Base-by-base conservation (phyloP, 176 grass and related monocot genomes). In the Pontederia paniculata region DNA sequence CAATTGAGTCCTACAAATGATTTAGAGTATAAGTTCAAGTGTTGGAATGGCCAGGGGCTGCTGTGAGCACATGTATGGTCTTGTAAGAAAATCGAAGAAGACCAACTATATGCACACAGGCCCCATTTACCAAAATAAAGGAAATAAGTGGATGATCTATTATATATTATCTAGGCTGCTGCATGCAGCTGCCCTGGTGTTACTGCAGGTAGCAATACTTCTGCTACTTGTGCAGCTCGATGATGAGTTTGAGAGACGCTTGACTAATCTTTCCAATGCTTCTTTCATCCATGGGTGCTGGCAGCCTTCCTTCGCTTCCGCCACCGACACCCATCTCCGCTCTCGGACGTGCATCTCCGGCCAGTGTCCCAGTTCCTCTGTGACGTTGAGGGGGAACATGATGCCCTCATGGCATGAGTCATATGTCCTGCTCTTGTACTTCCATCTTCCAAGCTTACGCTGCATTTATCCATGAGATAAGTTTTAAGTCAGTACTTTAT, bases 271-370 rank as follows among this genome's bases (percentile, higher is more conserved):
- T 54, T 81, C 78, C 16, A 81, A 19, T 41, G 78, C 78, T 48
- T 81, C 78, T 52, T 31, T 75, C 78, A 81, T 81, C 78, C 78
- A 81, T 54, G 62, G 46, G 25, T 71, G 72, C 21, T 62, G 58
- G 37, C 78, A 81, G 65, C 72, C 67, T 23, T 81, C 72, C 58
- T 48, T 76, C 8, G 54, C 78, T 41, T 81, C 71, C 12, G 72
- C 58, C 31, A 75, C 78, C 0, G 72, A 57, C 15, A 81, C 78
- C 78, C 78, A 81, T 75, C 42, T 71, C 45, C 72, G 54, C 43
- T 76, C 57, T 61, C 78, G 66, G 45, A 68, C 59, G 21, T 81
- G 58, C 78, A 81, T 81, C 73, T 81, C 78, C 17, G 78, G 78
- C 78, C 78, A 81, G 20, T 66, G 19, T 41, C 53, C 45, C 4